Evolutionary conservation across 306 rosid species (phyloP), one percentile per base, ranked within the genome.

Genomic region (Inga oerstediana): DNA sequence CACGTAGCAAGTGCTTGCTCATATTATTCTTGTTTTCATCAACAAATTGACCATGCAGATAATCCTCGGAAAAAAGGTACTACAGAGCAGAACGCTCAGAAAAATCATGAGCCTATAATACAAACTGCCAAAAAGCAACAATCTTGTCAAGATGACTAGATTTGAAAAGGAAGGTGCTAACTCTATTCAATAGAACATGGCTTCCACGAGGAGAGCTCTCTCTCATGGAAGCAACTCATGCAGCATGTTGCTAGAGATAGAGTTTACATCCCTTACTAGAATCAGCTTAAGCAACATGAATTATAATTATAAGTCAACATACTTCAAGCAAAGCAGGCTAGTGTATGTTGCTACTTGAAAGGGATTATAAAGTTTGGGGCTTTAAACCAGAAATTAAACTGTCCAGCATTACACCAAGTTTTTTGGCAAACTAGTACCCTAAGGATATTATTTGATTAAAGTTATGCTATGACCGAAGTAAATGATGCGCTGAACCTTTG

Each of bases 381-480:
- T 34, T 71, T 27, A 56, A 64, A 32, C 76, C 75, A 82, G 58
- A 79, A 59, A 30, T 66, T 74, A 59, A 74, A 61, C 30, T 46
- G 70, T 39, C 19, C 49, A 69, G 44, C 70, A 61, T 75, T 70
- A 52, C 37, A 43, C 34, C 12, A 59, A 49, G 68, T 72, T 72
- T 64, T 20, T 51, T 17, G 10, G 58, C 85, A 72, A 81, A 62
- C 37, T 22, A 81, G 71, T 62, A 71, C 12, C 30, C 62, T 17
- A 19, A 71, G 80, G 54, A 77, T 45, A 34, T 22, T 32, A 43
- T 24, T 56, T 43, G 27, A 43, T n/a, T 45, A 72, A 46, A 73
- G 3, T 73, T 24, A 48, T 48, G 52, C 58, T 2, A 58, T 58
- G 64, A 20, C 30, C 11, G 27, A 58, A 19, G 30, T 20, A 58